Base-by-base conservation (phyloP, 371 early-diverging fungal genomes). In the Ordospora colligata region DNA sequence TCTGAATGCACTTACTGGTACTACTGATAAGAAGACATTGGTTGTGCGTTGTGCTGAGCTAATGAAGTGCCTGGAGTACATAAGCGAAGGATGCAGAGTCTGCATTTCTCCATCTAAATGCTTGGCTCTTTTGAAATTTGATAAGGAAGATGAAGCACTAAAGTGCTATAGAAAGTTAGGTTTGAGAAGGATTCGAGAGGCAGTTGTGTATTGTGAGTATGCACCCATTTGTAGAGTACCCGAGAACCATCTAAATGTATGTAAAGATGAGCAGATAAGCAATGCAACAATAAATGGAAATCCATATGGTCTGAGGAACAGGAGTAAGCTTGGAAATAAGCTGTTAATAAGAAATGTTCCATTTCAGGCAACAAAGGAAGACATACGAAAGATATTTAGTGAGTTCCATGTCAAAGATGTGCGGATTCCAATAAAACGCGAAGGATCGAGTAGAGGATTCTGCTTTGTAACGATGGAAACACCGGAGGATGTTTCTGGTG, bases 321-420 rank as follows among this genome's bases (percentile, higher is more conserved):
- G 87, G 85, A 53, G 88, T 84, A 64, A 83, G 86, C 50, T 90
- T 90, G 51, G 19, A n/a, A 54, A 66, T 25, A 96, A 96, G 83
- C 83, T 98, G 65, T 86, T 96, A 23, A 89, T 96, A 25, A 92
- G 93, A 73, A 98, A 98, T 86, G 87, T 98, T 63, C 95, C 98
- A 47, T 98, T 98, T 84, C 95, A 96, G 86, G 95, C 96, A 9
- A 92, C 95, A 19, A 89, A 90, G 79, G 90, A 90, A 82, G 98
- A 98, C 76, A 83, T 98, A 62, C 88, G 87, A 43, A 90, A 92
- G 77, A 85, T 98, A 45, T 93, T 96, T 83, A 80, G 92, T 4
- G 93, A 90, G 84, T 94, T 91, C 69, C 90, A 93, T 76, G 86
- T 95, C 69, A 94, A 95, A 81, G 89, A 92, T 2, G 88, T 98